Evolutionary conservation across 805 yeast genomes (phyloP), one percentile per base, ranked within the genome.

Genomic region (Maudiozyma bulderi): DNA sequence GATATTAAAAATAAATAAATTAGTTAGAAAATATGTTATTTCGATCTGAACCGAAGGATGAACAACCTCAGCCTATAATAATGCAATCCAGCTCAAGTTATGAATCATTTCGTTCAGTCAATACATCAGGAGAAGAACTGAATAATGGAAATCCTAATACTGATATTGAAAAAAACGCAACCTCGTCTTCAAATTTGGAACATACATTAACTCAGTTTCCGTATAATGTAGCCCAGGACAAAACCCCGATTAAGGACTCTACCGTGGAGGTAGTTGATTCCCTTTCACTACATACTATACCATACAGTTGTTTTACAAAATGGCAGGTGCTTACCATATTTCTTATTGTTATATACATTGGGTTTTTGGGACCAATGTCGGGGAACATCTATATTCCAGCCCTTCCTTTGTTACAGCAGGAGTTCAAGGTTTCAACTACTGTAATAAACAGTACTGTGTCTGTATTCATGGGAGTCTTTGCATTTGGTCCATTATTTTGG

Each of bases 341-440:
- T n/a, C 50, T 55, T 5, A 64, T 77, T 32, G 70, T 76, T 26
- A 73, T 79, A 1, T 54, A 66, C 15, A 73, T 78, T 29, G 82
- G 81, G 1, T 75, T 76, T 50, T 54, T 77, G 47, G 83, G 83
- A 0, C 83, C 83, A 0, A 63, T 77, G 45, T 68, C 80, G 8
- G 82, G 82, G 3, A 78, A 78, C 52, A 76, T 78, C 28, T 78
- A 77, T 54, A 74, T 78, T 34, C 82, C 83, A 5, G 67, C 80
- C 2, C 53, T 78, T 7, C 81, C 80, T 2, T 60, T 70, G 7
- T 57, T 77, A 28, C 69, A 73, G 52, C 55, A 59, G 2, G 72
- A 66, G 0, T 77, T 75, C 50, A 39, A 65, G 8, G 70, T 69
- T 1, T 70, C 75, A 3, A 60, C 69, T 2, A 65, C 78, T 0